Conservation (phyloP, 2,329 filamentous ascomycete species). For the Aspergillus sp. region DNA sequence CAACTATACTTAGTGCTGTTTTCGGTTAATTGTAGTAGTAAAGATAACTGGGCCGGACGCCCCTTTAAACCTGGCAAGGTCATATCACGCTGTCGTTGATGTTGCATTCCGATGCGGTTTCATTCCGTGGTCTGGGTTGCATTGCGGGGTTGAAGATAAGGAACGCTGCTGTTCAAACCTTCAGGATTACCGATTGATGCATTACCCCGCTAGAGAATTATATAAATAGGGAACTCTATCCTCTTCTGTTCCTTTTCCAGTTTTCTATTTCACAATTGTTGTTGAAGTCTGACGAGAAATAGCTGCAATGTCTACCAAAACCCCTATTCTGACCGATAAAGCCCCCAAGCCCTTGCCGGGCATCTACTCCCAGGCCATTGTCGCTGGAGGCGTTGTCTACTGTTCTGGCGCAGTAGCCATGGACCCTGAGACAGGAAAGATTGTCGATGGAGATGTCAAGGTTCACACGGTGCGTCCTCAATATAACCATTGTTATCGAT, state of each 20-base stretch:
- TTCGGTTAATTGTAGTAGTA: not conserved
- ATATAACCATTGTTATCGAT: not conserved
- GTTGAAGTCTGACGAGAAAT: not conserved
- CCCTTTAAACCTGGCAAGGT: not conserved
- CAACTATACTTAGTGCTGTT: not conserved
- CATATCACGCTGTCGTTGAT: not conserved
- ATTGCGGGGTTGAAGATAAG: not conserved
- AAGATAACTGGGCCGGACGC: not conserved
- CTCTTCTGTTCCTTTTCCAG: not conserved
- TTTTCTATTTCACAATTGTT: not conserved
- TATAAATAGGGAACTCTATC: not conserved
- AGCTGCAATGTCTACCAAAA: constrained; percentile 29
- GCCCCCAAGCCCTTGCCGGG: constrained; percentile 47
- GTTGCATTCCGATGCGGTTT: not conserved
- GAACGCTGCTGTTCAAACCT: not conserved
- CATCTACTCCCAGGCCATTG: constrained; percentile 56
- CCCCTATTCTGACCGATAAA: constrained; percentile 41
- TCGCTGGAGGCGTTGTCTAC: constrained; percentile 62
- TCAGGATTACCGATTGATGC: not conserved
- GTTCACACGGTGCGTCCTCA: constrained; percentile 44
- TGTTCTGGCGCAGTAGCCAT: constrained; percentile 59
- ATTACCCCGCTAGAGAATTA: not conserved
- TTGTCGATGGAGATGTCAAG: constrained; percentile 53
- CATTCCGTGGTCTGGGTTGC: not conserved
- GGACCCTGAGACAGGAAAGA: constrained; percentile 47